These are phyloP conservation scores for Suhomyces wounanorum DNA, from an alignment of 1,139 yeast species.

Conservation along the genomic window DNA sequence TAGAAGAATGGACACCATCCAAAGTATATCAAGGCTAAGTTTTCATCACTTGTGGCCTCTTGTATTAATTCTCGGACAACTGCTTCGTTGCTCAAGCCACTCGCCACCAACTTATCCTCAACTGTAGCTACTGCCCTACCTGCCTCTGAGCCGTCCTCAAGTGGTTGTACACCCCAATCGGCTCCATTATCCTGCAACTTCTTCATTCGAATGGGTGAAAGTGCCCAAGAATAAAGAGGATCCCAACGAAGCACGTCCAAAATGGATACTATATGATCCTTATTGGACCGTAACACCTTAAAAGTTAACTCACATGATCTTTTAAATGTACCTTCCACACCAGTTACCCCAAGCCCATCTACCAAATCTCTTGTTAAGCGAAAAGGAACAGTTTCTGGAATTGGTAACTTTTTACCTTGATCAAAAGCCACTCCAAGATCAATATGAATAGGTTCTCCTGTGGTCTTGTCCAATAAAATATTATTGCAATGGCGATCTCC, in stretches of 20 bases:
- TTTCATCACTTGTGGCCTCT: constrained; percentile 68
- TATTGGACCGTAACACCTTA: constrained; percentile 63
- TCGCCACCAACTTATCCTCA: constrained; percentile 63
- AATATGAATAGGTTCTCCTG: constrained; percentile 94
- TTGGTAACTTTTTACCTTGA: constrained; percentile 77
- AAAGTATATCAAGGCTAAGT: constrained; percentile 72
- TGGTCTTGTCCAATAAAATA: constrained; percentile 69
- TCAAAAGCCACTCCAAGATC: constrained; percentile 97
- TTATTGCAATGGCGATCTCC: constrained; percentile 97
- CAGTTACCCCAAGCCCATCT: constrained; percentile 89
- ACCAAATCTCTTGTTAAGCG: constrained; percentile 86
- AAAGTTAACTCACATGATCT: constrained; percentile 75
- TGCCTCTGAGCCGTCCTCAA: constrained; percentile 72
- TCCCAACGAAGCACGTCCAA: constrained; percentile 88
- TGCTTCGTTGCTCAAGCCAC: constrained; percentile 79
- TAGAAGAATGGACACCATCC: constrained; percentile 77
- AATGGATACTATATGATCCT: constrained; percentile 74
- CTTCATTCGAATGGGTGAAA: constrained; percentile 67
- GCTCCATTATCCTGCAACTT: constrained; percentile 51
- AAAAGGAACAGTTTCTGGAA: constrained; percentile 95
- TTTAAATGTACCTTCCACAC: constrained; percentile 74
- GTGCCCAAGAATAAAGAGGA: constrained; percentile 88
- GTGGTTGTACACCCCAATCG: constrained; percentile 27
- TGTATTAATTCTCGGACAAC: constrained; percentile 77
- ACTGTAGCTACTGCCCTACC: constrained; percentile 77